A percentile compares a stretch with the other conserved stretches of the same genome.
Conservation (phyloP, 2,329 filamentous ascomycete species). For the Helminthosporium solani region DNA sequence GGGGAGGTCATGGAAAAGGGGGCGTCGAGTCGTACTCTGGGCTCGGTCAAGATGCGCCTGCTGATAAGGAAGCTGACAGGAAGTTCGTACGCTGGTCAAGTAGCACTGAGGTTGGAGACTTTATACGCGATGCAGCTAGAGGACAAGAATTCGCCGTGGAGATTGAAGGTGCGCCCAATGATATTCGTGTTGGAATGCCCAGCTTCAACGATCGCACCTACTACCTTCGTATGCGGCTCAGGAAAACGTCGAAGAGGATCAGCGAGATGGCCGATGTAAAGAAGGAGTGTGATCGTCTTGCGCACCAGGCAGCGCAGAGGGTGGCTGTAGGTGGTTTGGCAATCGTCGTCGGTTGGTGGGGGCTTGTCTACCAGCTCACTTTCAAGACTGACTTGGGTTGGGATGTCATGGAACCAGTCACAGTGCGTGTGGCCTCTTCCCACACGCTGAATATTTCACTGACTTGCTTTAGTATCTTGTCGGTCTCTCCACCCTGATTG, state of each 20-base stretch:
- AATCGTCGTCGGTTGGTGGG: slow-evolving; percentile 76
- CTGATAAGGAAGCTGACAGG: slow-evolving; percentile 47
- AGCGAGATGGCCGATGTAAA: slow-evolving; percentile 72
- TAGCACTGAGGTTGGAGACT: slow-evolving; percentile 89
- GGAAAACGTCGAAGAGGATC: slow-evolving; percentile 69
- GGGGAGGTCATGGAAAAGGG: slow-evolving; percentile 54
- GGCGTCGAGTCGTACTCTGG: slow-evolving; percentile 71
- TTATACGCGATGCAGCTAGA: slow-evolving; percentile 84
- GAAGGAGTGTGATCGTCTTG: slow-evolving; percentile 74
- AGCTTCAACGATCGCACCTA: slow-evolving; percentile 89
- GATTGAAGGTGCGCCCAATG: slow-evolving; percentile 68
- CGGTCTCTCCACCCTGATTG: slow-evolving; percentile 81
- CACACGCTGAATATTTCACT: neutral
- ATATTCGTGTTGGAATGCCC: slow-evolving; percentile 78
- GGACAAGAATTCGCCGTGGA: slow-evolving; percentile 82
- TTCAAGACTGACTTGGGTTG: slow-evolving; percentile 76
- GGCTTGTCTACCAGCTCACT: slow-evolving; percentile 68
- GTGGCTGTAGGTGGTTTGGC: slow-evolving; percentile 79
- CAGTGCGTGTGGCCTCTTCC: slow-evolving; percentile 43
- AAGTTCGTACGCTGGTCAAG: slow-evolving; percentile 85
- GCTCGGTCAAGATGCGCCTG: slow-evolving; percentile 60
- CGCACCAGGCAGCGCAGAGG: slow-evolving; percentile 73
- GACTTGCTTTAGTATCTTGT: slow-evolving; percentile 63
- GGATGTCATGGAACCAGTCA: slow-evolving; percentile 89
- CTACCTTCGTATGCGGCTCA: slow-evolving; percentile 75